Evolutionary conservation across 352 stramenopile genomes (phyloP).

Genomic region (Blastocystis sp.): DNA sequence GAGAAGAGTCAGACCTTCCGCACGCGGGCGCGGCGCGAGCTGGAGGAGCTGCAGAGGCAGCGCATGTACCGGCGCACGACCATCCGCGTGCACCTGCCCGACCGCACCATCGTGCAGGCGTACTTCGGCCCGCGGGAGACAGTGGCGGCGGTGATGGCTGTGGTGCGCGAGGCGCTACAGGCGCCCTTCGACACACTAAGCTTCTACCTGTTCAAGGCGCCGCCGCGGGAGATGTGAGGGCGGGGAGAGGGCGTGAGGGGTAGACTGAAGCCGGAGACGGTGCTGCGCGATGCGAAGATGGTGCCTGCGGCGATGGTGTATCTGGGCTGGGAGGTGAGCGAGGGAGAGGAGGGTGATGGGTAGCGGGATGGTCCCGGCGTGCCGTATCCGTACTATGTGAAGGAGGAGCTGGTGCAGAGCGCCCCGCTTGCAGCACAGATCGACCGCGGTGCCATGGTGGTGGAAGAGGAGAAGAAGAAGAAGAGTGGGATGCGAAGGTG

Average conservation of each 20-base stretch:
- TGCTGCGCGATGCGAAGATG: neutral
- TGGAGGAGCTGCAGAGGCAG: constrained; percentile 5
- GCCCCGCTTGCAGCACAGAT: neutral
- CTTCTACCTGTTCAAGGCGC: constrained; percentile 26
- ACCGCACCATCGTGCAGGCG: constrained; percentile 7
- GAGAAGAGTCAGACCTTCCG: neutral
- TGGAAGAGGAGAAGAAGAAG: constrained; percentile 23
- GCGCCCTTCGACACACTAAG: neutral
- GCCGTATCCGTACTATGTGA: neutral
- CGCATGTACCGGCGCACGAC: constrained; percentile 21
- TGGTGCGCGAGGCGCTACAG: neutral
- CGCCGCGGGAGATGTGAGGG: neutral
- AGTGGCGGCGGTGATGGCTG: neutral
- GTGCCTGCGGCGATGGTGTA: constrained; percentile 24
- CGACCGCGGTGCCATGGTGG: neutral
- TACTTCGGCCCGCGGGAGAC: constrained; percentile 33
- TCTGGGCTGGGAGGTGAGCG: neutral
- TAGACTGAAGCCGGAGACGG: neutral
- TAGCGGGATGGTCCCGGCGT: neutral
- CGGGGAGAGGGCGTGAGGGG: too few species aligned
- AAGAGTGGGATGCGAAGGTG: neutral
- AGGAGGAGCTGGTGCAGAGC: neutral
- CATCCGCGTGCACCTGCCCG: constrained; percentile 14
- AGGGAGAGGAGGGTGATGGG: too few species aligned
- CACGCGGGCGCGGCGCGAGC: neutral